Evolutionary conservation across 2,329 filamentous ascomycete genomes (phyloP), one percentile per base, ranked within the genome.

Genomic region (Atkinsonella hypoxylon): DNA sequence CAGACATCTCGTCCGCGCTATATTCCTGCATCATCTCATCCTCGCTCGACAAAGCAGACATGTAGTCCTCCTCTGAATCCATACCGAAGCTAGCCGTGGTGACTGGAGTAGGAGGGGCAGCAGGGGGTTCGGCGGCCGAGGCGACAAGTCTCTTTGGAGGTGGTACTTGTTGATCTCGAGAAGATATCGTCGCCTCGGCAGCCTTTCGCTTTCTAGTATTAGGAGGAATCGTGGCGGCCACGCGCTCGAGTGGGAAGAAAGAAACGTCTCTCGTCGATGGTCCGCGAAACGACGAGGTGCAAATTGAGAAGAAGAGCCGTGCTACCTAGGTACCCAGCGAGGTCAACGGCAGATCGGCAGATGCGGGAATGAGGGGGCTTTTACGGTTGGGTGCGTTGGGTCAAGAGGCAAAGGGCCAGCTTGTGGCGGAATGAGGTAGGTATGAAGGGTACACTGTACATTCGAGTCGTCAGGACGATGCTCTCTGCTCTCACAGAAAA

Each of bases 1-100:
- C 75, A 1, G 76, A 79, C 54, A 78, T 68, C 65, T 77, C 83
- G 60, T 89, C 87, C 50, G 88, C 89, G 59, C 86, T 89, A 54
- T 86, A 82, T 60, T 89, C 86, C 55, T 85, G 78, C 66, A 85
- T 77, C 53, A 88, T 79, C 56, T 87, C 83, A 50, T 84, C 82
- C 41, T 83, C 84, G 57, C 61, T 95, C 41, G 87, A 91, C 59
- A 83, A 76, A 63, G 83, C 82, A 60, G 87, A 94, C 78, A 93
- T 85, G 67, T 90, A 90, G 54, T 96, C 91, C 62, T 96, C 89
- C 61, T 97, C 91, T 9, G 90, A 96, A 71, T 95, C 89, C 90
- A 96, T 96, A 56, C 74, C 79, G 66, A 72, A 72, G 48, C 70
- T 74, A 20, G 64, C 63, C n/a, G 66, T 71, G 46, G 79, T 82